Conservation (phyloP, 139 green algal genomes). For the Chlorella sp. region DNA sequence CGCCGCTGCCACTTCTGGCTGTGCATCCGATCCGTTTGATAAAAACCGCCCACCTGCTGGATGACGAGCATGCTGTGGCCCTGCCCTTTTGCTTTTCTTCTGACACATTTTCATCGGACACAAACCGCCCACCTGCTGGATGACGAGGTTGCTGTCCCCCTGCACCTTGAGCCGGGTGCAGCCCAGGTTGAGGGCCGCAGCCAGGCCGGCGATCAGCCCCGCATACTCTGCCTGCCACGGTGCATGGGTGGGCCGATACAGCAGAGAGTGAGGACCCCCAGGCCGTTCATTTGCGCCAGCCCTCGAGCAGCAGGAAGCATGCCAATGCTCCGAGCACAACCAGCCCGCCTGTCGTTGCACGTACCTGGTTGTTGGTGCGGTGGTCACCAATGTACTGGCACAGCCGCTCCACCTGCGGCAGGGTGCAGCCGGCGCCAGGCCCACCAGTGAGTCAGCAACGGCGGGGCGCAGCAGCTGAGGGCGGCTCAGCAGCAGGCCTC, state of each 20-base stretch:
- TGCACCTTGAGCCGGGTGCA: slow-evolving; percentile 27
- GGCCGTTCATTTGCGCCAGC: too few species aligned
- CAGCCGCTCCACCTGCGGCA: slow-evolving; percentile 5
- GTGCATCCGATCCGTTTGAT: too few species aligned
- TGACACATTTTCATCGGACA: too few species aligned
- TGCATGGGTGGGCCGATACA: too few species aligned
- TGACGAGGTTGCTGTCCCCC: slow-evolving; percentile 61
- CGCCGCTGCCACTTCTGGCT: too few species aligned
- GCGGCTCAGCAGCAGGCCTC: too few species aligned
- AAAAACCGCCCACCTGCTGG: slow-evolving; percentile 36
- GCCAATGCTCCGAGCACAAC: too few species aligned
- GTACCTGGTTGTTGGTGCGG: slow-evolving; percentile 59
- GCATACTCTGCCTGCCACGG: slow-evolving; percentile 49
- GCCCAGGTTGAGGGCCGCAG: slow-evolving; percentile 45
- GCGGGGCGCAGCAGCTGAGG: too few species aligned
- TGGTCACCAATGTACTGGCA: slow-evolving; percentile 35
- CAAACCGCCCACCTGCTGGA: slow-evolving; percentile 43
- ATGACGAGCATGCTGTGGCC: slow-evolving; percentile 64
- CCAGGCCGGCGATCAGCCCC: slow-evolving; percentile 53
- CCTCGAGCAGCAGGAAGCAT: too few species aligned
- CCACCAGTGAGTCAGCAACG: not conserved
- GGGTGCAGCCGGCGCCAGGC: not conserved
- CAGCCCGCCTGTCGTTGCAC: too few species aligned
- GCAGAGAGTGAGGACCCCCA: too few species aligned
- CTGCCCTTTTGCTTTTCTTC: too few species aligned